A percentile compares a stretch with the other conserved stretches of the same genome.
Conservation (phyloP, 148 eudicot genomes). For the Selenicereus undatus region DNA sequence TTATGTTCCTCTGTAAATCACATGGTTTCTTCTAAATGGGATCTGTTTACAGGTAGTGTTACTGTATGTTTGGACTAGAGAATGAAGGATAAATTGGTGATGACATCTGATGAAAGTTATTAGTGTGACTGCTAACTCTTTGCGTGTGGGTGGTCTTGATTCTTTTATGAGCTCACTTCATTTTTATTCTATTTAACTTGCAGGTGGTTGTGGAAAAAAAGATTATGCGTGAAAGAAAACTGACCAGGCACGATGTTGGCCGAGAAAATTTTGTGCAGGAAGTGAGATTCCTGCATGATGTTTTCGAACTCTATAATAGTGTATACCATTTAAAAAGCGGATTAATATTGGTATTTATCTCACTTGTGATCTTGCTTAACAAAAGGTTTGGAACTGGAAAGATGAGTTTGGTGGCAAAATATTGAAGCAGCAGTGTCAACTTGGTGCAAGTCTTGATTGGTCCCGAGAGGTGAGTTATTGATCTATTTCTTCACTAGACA, state of each 20-base stretch:
- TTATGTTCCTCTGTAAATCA: too few relatives aligned
- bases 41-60: too few relatives aligned
- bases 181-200: background rate
- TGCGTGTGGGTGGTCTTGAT: background rate
- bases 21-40: too few relatives aligned
- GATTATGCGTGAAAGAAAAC: slow-evolving; percentile 73
- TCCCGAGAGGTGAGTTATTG: slow-evolving; percentile 69
- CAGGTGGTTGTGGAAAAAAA: slow-evolving; percentile 99
- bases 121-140: background rate
- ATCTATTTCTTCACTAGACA: background rate
- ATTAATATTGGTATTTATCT: background rate
- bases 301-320: background rate
- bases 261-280: slow-evolving; percentile 75
- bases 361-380: slow-evolving; percentile 9
- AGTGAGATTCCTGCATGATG: slow-evolving; percentile 46
- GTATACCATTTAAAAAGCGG: background rate
- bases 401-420: slow-evolving; percentile 85
- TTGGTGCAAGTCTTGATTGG: slow-evolving; percentile 98
- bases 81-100: background rate
- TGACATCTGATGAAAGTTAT: background rate
- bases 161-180: background rate
- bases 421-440: slow-evolving; percentile 66
- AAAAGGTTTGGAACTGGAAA: slow-evolving; percentile 95
- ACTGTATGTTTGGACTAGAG: too few relatives aligned
- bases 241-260: slow-evolving; percentile 86